Base-by-base conservation (phyloP, 2,329 filamentous ascomycete species). In the Parascedosporium putredinis region DNA sequence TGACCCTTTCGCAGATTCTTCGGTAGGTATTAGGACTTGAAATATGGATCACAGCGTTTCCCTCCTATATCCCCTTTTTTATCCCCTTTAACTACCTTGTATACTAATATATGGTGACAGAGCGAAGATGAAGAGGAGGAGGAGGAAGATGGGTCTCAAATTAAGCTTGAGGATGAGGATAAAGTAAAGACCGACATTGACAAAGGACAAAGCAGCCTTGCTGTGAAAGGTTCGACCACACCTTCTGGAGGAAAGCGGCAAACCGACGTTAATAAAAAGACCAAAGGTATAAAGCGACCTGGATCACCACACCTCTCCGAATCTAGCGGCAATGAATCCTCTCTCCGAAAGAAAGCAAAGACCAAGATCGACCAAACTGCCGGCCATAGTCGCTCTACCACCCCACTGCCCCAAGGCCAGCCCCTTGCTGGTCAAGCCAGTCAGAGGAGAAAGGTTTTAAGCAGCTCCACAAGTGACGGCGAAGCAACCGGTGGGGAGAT, bases 241-340 rank as follows among this genome's bases (percentile, higher is more conserved):
- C 70, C 75, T 0, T 64, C 33, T 5, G 47, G n/a, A n/a, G n/a
- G 47, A 22, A 64, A 72, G 25, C 69, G 36, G 68, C 47, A 78
- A 76, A 59, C 38, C 4, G 68, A 76, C 27, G 64, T 71, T 9
- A 60, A 67, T 5, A 79, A 78, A 64, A 79, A 79, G 61, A 65
- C 66, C 58, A 82, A 80, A 60, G 75, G 73, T 27, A 76, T 91
- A 48, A 96, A 96, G 69, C 83, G 91, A 25, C 78, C 87, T 27
- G 88, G 89, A 16, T 95, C 89, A 14, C 88, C 90, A 3, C 85
- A 90, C 55, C 75, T 86, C 27, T 96, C 89, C 2, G 91, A 97
- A 62, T 88, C 88, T 8, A 95, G 88, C 62, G 91, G 88, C 49
- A 94, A 90, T 57, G 91, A 97, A 63, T 91, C 87, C 1, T 80